These are phyloP conservation scores for Aphanoascus verrucosus DNA, from an alignment of 2,329 filamentous ascomycete genomes.

Conservation along the genomic window DNA sequence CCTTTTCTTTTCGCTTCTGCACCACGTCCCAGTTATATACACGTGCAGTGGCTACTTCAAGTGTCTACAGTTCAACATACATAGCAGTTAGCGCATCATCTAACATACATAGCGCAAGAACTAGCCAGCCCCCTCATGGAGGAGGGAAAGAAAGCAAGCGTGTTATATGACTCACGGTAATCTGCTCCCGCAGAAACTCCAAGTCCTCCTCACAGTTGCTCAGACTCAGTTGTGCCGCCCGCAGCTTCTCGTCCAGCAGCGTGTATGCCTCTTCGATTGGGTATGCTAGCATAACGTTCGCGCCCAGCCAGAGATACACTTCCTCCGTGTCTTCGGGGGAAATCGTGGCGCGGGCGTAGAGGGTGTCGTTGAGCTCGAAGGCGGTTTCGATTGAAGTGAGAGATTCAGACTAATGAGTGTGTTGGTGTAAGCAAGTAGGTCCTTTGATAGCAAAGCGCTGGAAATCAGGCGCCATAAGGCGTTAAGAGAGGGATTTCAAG, in stretches of 20 bases:
- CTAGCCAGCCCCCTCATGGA: background rate
- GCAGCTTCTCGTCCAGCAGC: constrained; percentile 65
- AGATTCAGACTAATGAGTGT: constrained; percentile 24
- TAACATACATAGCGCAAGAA: background rate
- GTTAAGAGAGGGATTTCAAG: background rate
- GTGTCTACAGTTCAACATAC: constrained; percentile 48
- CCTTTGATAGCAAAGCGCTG: constrained; percentile 8
- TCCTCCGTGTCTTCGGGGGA: constrained; percentile 63
- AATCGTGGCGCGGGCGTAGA: constrained; percentile 79
- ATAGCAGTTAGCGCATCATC: constrained; percentile 16
- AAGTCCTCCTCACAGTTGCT: constrained; percentile 91
- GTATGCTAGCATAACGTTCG: constrained; percentile 96
- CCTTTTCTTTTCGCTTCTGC: constrained; percentile 84
- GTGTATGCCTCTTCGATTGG: constrained; percentile 76
- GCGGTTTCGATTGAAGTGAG: constrained; percentile 66
- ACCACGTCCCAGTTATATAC: constrained; percentile 99
- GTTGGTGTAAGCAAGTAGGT: background rate
- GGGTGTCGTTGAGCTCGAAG: constrained; percentile 92
- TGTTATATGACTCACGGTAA: constrained; percentile 57
- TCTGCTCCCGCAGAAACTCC: constrained; percentile 91
- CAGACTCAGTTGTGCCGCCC: constrained; percentile 67
- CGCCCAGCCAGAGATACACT: constrained; percentile 95
- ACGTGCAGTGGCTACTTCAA: constrained; percentile 89
- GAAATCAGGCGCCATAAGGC: background rate
- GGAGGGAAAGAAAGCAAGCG: background rate